phyloP scores from a whole-genome alignment of 768 basidiomycete genomes.

The Tricholoma bakamatsutake region DNA sequence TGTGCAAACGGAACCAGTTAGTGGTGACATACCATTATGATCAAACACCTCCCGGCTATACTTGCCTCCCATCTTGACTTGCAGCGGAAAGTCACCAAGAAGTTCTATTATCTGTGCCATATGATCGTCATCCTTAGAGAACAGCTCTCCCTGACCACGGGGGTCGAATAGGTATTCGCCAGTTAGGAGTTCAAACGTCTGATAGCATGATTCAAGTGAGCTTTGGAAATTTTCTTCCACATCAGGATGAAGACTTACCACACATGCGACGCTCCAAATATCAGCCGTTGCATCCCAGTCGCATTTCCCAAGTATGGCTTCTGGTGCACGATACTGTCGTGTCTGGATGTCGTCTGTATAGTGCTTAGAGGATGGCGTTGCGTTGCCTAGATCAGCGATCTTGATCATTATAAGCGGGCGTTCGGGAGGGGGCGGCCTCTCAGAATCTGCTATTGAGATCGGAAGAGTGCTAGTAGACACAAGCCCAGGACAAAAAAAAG shows the following conservation, averaged over 20 bases:
- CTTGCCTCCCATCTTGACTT: conserved; percentile 77
- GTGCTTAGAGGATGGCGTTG: conserved; percentile 84
- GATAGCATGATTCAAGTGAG: not conserved
- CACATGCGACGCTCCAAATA: conserved; percentile 88
- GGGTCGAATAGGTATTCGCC: conserved; percentile 93
- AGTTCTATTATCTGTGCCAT: conserved; percentile 94
- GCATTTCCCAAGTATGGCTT: conserved; percentile 82
- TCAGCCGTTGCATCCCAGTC: conserved; percentile 87
- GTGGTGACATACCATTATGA: conserved; percentile 42
- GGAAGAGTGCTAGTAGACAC: conserved; percentile 7
- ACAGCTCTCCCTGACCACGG: conserved; percentile 72
- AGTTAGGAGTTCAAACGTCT: conserved; percentile 86
- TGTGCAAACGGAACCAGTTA: not conserved
- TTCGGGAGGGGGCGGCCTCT: conserved; percentile 9
- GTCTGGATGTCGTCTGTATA: conserved; percentile 96
- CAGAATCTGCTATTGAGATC: conserved; percentile 16
- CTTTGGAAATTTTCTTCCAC: not conserved
- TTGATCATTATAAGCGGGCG: conserved; percentile 69
- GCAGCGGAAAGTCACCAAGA: conserved; percentile 68
- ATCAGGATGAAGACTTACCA: conserved; percentile 40
- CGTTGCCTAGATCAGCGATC: conserved; percentile 93
- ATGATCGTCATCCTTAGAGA: conserved; percentile 93
- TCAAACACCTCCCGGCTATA: conserved; percentile 86
- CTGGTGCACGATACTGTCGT: conserved; percentile 92
- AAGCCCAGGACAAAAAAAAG: conserved; percentile 15